Evolutionary conservation across 345 rosid genomes (phyloP).

Genomic region (Physaria fendleri): DNA sequence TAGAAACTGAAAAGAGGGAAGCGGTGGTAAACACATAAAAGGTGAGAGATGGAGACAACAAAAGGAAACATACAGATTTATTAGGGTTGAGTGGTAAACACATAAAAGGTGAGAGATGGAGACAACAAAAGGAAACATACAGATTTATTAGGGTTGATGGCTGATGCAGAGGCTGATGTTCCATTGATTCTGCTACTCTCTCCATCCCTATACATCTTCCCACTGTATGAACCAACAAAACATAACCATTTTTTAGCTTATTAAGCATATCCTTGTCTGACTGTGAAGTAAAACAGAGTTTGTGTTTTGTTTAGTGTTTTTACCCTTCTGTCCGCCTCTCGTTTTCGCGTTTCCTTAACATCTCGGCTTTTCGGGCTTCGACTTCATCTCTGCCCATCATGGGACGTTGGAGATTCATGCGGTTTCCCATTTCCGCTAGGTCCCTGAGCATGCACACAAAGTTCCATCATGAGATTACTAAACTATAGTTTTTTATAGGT

Average conservation of each 20-base stretch:
- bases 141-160: conserved; percentile 29
- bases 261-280: neutral
- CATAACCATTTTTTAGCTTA: neutral
- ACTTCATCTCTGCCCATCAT: conserved; percentile 87
- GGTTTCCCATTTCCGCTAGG: conserved; percentile 75
- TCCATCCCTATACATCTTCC: conserved; percentile 71
- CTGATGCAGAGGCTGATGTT: conserved; percentile 29
- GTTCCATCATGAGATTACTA: neutral
- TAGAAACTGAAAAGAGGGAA: neutral
- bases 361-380: conserved; percentile 82
- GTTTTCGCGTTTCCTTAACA: conserved; percentile 76
- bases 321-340: conserved; percentile 83
- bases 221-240: conserved; percentile 27
- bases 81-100: conserved; percentile 20
- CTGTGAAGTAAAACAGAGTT: neutral
- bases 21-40: neutral
- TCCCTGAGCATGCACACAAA: conserved; percentile 43
- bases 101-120: neutral
- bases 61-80: conserved; percentile 30
- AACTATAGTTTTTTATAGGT: no score
- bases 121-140: conserved; percentile 26
- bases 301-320: neutral
- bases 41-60: neutral
- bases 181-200: conserved; percentile 62
- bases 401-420: conserved; percentile 71